Base-by-base conservation (phyloP, 495 filamentous ascomycete genomes). In the Penicillium pancosmium region DNA sequence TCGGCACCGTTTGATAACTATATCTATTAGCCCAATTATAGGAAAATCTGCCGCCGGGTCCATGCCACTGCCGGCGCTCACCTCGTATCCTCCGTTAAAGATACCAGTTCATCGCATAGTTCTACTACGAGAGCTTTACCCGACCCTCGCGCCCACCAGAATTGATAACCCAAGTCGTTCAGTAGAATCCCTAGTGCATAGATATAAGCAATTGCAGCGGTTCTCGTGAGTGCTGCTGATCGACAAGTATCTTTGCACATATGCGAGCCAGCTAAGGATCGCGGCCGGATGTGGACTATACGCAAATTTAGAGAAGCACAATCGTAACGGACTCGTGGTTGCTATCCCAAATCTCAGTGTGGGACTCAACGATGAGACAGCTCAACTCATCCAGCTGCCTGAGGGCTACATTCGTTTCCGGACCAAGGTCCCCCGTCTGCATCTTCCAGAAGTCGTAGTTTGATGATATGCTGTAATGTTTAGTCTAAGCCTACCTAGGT, bases 251-350 rank as follows among this genome's bases (percentile, higher is more conserved):
- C 41, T 44, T 16, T 44, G 4, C 41, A 44, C 41, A 44, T 44
- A 19, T 21, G 5, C 41, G 41, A 44, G 41, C 41, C 41, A 44
- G 16, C n/a, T 5, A 19, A 44, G 41, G n/a, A 44, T 44, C 12
- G n/a, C 41, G 4, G 41, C 41, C 16, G 41, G 41, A n/a, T 44
- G 41, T 7, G 41, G 16, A 44, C 16, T 18, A 21, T 44, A 6
- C 16, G 41, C 41, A 44, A 44, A 44, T 44, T 19, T 44, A 16
- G 41, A 44, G 41, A 44, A 44, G 15, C 41, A 44, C 7, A n/a
- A 44, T 44, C 41, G 15, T 18, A 44, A 44, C 15, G 19, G 41
- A 10, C 41, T 44, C 15, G 9, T 18, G 41, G 16, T 44, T 44
- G 8, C 15, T 44, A 16, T 19, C 16, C 41, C 41, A 19, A 44